These are phyloP conservation scores for Sambucus nigra DNA, from an alignment of 129 eudicot species.

Conservation along the genomic window DNA sequence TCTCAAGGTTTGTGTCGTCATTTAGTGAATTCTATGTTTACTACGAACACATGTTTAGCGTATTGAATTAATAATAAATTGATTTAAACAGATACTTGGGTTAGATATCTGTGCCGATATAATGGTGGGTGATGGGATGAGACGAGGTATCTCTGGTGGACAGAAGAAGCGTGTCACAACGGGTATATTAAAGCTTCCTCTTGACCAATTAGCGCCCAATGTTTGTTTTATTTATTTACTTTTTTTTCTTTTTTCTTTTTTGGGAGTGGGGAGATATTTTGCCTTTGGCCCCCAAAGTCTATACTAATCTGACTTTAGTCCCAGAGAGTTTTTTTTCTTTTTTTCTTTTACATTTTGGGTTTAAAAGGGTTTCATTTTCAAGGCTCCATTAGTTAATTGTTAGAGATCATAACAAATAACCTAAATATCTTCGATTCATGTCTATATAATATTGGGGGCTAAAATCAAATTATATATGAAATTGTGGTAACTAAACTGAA, in stretches of 20 bases:
- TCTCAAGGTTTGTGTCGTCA: slow-evolving; percentile 31
- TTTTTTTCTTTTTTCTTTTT: background rate
- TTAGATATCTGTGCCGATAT: slow-evolving; percentile 67
- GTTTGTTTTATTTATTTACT: background rate
- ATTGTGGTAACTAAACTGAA: no score
- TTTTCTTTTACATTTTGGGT: no score
- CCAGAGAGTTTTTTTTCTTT: no score
- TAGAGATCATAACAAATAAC: no score
- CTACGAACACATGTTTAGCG: background rate
- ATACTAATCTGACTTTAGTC: no score
- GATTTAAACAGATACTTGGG: slow-evolving; percentile 49
- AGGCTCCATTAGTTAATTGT: no score
- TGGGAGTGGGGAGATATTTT: no score
- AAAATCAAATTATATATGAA: no score
- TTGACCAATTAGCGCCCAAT: background rate
- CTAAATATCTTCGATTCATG: no score
- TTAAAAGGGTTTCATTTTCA: no score
- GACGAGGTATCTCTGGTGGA: slow-evolving; percentile 78
- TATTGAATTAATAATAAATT: background rate
- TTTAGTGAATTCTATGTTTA: background rate
- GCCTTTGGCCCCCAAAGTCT: no score
- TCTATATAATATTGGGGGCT: no score
- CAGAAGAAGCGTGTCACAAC: slow-evolving; percentile 64
- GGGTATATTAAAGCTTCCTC: slow-evolving; percentile 25
- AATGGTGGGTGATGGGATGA: slow-evolving; percentile 71